Evolutionary conservation across 129 eudicot genomes (phyloP), one percentile per base, ranked within the genome.

Genomic region (Kitagawia praeruptora): DNA sequence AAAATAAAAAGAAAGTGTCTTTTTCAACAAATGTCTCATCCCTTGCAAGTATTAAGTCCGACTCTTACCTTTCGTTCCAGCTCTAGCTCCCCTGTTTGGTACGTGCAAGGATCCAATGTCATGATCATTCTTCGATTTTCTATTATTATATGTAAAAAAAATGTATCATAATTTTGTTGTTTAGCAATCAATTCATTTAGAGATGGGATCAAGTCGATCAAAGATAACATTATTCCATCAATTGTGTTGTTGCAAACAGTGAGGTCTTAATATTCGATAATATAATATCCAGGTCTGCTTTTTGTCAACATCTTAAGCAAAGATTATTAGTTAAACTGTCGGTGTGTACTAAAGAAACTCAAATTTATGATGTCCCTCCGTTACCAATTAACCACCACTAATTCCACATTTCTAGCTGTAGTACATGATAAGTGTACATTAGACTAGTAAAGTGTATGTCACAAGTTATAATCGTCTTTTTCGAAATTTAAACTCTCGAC

Each of bases 31-130:
- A 0, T 66, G 78, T 82, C 78, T 72, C 69, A 23, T 41, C 76
- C 41, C 0, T 3, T 54, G 75, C 34, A 70, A 69, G 74, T 77
- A 71, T 54, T 11, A n/a, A 69, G 73, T 56, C 71, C 28, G 37
- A 61, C 48, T 67, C 80, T 75, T 66, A 40, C 23, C 48, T 27
- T 28, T n/a, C 67, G 13, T 58, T 58, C 25, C 21, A 14, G n/a
- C 28, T 58, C 67, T 6, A 39, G 34, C 76, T 73, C 76, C 76
- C 75, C 25, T 73, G 74, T 44, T 38, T 16, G 75, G 54, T 31
- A 23, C 64, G 54, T 31, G 34, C 49, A 75, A n/a, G 83, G 40
- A 79, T 79, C 86, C 83, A 79, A 48, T 79, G 86, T 18, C 3
- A 37, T 45, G 12, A 21, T 77, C 28, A 4, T 21, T 48, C 13